A percentile compares a stretch with the other conserved stretches of the same genome.
Evolutionary conservation across 257 asterid species (phyloP).

Genomic region (Nyctanthes arbortristis): DNA sequence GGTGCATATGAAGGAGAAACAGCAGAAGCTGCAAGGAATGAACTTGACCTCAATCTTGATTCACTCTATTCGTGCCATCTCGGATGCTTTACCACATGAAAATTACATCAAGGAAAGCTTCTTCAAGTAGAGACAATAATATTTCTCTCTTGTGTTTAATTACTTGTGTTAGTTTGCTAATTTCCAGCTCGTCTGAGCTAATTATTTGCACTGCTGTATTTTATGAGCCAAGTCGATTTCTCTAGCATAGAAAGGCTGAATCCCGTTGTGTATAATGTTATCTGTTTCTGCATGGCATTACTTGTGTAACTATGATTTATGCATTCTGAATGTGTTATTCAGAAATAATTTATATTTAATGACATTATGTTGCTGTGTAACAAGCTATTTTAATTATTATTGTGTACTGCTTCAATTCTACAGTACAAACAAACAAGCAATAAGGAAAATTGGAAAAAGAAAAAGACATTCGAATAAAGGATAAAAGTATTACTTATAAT

Average conservation of each 20-base stretch:
- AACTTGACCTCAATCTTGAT: constrained; percentile 79
- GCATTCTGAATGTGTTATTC: not conserved
- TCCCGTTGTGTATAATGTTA: constrained; percentile 18
- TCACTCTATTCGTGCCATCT: constrained; percentile 78
- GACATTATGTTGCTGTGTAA: not conserved
- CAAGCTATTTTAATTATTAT: no score
- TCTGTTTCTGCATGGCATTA: not conserved
- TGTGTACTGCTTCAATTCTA: not conserved
- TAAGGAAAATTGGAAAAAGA: not conserved
- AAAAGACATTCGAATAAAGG: not conserved
- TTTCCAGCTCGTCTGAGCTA: constrained; percentile 21
- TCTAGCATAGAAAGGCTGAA: constrained; percentile 11
- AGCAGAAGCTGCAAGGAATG: constrained; percentile 58
- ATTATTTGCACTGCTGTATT: constrained; percentile 8
- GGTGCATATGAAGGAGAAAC: constrained; percentile 50
- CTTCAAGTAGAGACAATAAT: constrained; percentile 24
- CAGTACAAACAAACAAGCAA: not conserved
- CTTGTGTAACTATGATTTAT: not conserved
- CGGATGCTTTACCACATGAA: constrained; percentile 63
- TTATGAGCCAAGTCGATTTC: constrained; percentile 1
- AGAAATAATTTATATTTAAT: not conserved
- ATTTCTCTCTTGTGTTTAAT: no score
- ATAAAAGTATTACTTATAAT: not conserved
- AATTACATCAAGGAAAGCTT: not conserved
- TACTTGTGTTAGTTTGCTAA: constrained; percentile 14